Base-by-base conservation (phyloP, 768 basidiomycete species). In the Pleurotus citrinopileatus region DNA sequence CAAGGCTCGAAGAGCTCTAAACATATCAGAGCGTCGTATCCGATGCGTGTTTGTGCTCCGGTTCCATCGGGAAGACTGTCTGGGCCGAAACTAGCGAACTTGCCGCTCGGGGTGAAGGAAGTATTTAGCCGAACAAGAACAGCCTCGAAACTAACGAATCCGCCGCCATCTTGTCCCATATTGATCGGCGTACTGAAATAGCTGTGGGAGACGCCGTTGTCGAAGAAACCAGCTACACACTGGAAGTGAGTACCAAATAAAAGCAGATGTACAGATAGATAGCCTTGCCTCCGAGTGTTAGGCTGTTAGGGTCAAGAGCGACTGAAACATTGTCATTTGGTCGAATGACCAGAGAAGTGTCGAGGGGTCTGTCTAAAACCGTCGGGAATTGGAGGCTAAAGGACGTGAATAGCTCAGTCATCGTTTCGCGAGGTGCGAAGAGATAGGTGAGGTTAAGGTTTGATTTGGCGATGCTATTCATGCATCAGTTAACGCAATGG, bases 151-250 rank as follows among this genome's bases (percentile, higher is more conserved):
- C 61, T 59, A 12, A 59, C 38, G 19, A 56, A 64, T 3, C 63
- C 63, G 3, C 50, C 48, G 10, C 61, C 59, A 15, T 61, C 58
- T 13, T 37, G 15, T 36, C 60, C 61, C 55, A 60, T 57, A 2
- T 53, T 57, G 13, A 59, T 19, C n/a, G 61, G 63, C 3, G 36
- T 23, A 43, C 61, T 62, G n/a, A 57, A 62, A n/a, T 67, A 60
- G 43, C 61, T 66, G 44, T 67, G 66, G 4, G 64, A 61, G 15
- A 69, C 63, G 10, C 74, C 73, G 51, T 72, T 72, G 46, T 72
- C 62, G n/a, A 43, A 63, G 53, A 74, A 75, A 5, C 51, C 44
- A 12, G 63, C 73, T 74, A 37, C 8, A 26, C 7, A 29, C 7
- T 27, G 17, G 4, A 27, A 29, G n/a, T 32, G 26, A 29, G 23